Percentiles rank a stretch among this genome's conserved stretches.
Conservation (phyloP, 495 filamentous ascomycete genomes). For the Poronia punctata region DNA sequence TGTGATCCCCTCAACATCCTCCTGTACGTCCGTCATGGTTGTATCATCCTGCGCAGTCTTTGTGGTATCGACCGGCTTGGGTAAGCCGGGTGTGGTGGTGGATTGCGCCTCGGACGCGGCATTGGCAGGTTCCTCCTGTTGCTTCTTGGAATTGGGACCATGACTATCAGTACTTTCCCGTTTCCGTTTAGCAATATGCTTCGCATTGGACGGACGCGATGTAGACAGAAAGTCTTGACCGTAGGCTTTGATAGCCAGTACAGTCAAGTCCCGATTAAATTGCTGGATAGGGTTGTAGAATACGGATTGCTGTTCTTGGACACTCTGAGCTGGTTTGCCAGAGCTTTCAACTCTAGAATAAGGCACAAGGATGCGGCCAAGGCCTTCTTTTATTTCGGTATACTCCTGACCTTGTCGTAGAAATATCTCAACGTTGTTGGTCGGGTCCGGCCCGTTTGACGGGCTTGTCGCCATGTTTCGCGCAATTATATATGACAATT, state of each 20-base stretch:
- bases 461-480: constrained; percentile 15
- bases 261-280: constrained; percentile 93
- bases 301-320: constrained; percentile 59
- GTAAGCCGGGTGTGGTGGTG: constrained; percentile 8
- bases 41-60: constrained; percentile 11
- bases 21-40: constrained; percentile 3
- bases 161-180: constrained; percentile 24
- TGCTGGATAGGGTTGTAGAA: constrained; percentile 99
- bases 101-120: constrained; percentile 12
- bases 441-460: constrained; percentile 9
- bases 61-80: constrained; percentile 6
- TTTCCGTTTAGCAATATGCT: constrained; percentile 30
- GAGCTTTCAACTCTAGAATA: constrained; percentile 21
- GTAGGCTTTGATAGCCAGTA: constrained; percentile 81
- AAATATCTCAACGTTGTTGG: constrained; percentile 28
- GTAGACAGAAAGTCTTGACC: constrained; percentile 58
- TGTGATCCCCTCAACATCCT: background rate
- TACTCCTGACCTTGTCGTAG: constrained; percentile 33
- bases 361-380: constrained; percentile 41
- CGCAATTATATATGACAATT: constrained; percentile 10
- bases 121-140: constrained; percentile 11
- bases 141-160: constrained; percentile 21
- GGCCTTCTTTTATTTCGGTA: constrained; percentile 38
- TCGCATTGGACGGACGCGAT: constrained; percentile 28
- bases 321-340: constrained; percentile 18